Evolutionary conservation across 495 filamentous ascomycete genomes (phyloP).

Genomic region (Penicillium mononematosum): DNA sequence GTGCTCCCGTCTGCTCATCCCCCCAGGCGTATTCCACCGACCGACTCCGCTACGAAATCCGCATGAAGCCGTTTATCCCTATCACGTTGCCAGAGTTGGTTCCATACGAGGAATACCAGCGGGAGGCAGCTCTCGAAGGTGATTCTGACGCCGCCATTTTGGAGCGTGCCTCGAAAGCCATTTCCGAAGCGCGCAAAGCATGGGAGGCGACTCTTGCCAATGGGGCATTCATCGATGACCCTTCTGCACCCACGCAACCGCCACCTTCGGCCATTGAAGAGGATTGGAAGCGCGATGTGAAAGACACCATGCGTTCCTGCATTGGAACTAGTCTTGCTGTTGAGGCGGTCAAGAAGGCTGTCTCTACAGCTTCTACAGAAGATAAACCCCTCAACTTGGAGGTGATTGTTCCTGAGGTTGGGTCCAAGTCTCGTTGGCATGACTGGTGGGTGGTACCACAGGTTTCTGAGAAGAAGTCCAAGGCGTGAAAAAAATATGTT

Average conservation of each 20-base stretch:
- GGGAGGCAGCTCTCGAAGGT: constrained; percentile 40
- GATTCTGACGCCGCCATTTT: constrained; percentile 50
- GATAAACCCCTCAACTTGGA: constrained; percentile 31
- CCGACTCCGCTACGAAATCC: constrained; percentile 73
- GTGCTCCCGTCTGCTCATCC: constrained; percentile 55
- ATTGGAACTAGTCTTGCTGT: constrained; percentile 67
- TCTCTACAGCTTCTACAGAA: constrained; percentile 15
- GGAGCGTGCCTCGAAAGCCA: constrained; percentile 57
- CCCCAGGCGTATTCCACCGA: constrained; percentile 69
- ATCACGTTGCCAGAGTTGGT: constrained; percentile 72
- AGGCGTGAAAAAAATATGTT: neutral
- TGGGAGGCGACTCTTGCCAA: constrained; percentile 59
- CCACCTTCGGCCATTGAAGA: constrained; percentile 52
- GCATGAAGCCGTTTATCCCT: constrained; percentile 82
- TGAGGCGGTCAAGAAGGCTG: constrained; percentile 52
- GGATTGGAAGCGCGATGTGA: constrained; percentile 57
- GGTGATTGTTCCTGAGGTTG: constrained; percentile 55
- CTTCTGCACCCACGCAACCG: constrained; percentile 31
- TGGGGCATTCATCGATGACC: constrained; percentile 37
- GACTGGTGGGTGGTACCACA: constrained; percentile 80
- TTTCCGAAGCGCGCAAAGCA: constrained; percentile 60
- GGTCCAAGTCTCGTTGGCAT: constrained; percentile 57
- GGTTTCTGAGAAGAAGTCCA: constrained; percentile 35
- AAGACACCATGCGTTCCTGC: constrained; percentile 60
- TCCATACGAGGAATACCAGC: constrained; percentile 58